Conservation (phyloP, 2,329 filamentous ascomycete species). For the Aspergillus sojae region DNA sequence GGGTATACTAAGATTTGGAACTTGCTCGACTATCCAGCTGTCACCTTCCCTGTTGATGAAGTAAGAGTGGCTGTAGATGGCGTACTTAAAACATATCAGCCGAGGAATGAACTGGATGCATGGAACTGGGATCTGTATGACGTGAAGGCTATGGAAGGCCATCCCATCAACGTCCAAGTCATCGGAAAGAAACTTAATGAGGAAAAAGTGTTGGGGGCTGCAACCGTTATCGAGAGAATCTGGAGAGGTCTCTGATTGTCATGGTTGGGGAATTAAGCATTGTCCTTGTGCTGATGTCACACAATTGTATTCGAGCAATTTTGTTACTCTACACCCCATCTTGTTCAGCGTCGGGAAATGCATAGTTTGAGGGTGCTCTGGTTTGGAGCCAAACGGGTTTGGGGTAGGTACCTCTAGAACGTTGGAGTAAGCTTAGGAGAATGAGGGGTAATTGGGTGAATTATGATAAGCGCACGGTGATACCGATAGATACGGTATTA, state of each 20-base stretch:
- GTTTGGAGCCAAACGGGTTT: background rate
- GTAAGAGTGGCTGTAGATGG: conserved; percentile 48
- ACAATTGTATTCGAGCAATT: background rate
- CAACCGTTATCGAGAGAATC: conserved; percentile 31
- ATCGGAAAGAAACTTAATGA: conserved; percentile 57
- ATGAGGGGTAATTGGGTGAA: background rate
- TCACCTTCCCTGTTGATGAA: conserved; percentile 58
- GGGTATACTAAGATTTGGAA: conserved; percentile 68
- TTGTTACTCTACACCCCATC: background rate
- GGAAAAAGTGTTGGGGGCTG: conserved; percentile 56
- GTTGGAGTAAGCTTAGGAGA: background rate
- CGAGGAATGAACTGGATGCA: conserved; percentile 55
- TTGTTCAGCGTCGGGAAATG: background rate
- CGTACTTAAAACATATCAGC: conserved; percentile 41
- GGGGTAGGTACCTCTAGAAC: background rate
- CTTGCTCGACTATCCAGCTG: conserved; percentile 62
- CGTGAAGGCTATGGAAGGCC: conserved; percentile 42
- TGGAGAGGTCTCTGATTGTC: conserved; percentile 33
- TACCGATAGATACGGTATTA: too few species aligned
- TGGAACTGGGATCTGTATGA: conserved; percentile 57
- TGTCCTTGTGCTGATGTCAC: background rate
- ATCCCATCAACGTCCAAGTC: conserved; percentile 59
- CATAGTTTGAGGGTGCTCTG: too few species aligned
- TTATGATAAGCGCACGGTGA: background rate
- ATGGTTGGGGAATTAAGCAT: conserved; percentile 57